Evolutionary conservation across 805 yeast genomes (phyloP).

Genomic region (Yarrowia sp.): DNA sequence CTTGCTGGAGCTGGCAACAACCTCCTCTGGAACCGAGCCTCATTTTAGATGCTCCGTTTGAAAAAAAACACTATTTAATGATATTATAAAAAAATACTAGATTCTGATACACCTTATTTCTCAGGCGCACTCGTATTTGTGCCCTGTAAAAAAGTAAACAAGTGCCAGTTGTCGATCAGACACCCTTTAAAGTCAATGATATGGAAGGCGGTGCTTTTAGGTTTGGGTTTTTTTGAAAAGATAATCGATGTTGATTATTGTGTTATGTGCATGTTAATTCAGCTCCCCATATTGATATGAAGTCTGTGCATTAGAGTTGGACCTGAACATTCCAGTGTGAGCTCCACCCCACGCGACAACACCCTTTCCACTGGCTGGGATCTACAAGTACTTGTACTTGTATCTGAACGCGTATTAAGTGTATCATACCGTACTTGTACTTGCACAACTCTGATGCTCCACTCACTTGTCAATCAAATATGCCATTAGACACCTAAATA

Average conservation of each 20-base stretch:
- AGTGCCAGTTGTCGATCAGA: not conserved
- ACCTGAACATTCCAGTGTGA: not conserved
- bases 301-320: not conserved
- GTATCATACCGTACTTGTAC: no score
- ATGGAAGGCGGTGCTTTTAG: not conserved
- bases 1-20: slow-evolving; percentile 3
- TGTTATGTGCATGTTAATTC: not conserved
- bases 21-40: slow-evolving; percentile 14
- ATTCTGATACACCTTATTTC: not conserved
- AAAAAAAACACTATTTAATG: slow-evolving; percentile 8
- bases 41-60: not conserved
- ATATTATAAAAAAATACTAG: not conserved
- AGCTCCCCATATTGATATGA: not conserved
- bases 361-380: no score
- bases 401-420: no score
- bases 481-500: not conserved
- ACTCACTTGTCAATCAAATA: not conserved
- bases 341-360: no score
- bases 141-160: not conserved
- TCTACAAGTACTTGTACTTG: no score
- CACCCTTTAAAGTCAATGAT: not conserved
- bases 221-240: no score
- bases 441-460: not conserved
- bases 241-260: no score
- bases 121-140: not conserved